A percentile compares a stretch with the other conserved stretches of the same genome.
Conservation (phyloP, 2,329 filamentous ascomycete species). For the Apiospora rasikravindrae region DNA sequence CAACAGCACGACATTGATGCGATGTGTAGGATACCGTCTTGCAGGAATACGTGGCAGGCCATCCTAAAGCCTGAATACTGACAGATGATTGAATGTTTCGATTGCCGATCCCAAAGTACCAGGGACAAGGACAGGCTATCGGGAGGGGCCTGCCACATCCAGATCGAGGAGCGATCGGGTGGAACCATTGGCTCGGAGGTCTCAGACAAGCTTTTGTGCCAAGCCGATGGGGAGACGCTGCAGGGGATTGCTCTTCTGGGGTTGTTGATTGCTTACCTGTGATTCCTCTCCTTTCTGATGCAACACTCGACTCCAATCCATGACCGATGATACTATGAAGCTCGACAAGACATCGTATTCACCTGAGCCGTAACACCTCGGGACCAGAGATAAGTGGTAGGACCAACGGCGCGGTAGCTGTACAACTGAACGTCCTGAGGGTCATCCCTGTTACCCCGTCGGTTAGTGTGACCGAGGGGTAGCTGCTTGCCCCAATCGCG, state of each 20-base stretch:
- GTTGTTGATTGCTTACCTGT: background rate
- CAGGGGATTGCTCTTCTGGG: background rate
- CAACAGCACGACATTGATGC: background rate
- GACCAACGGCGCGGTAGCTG: background rate
- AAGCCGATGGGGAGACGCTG: background rate
- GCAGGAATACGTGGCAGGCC: background rate
- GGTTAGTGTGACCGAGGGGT: conserved; percentile 4
- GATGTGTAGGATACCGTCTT: background rate
- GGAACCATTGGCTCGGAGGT: conserved; percentile 7
- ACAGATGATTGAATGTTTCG: background rate
- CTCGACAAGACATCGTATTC: background rate
- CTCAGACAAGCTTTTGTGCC: conserved; percentile 21
- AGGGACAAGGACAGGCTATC: background rate
- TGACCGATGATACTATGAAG: background rate
- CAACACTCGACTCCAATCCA: background rate
- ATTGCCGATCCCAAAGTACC: background rate
- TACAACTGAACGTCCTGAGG: background rate
- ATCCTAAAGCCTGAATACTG: background rate
- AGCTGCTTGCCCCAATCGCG: background rate
- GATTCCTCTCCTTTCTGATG: no score
- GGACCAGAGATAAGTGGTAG: background rate
- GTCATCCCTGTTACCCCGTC: background rate
- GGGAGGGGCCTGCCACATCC: background rate
- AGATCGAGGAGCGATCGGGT: conserved; percentile 12
- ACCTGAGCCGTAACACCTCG: background rate